Percentiles rank a stretch among this genome's conserved stretches.
phyloP scores from a whole-genome alignment of 2,329 filamentous ascomycete species.

The Xenoacremonium recifei region DNA sequence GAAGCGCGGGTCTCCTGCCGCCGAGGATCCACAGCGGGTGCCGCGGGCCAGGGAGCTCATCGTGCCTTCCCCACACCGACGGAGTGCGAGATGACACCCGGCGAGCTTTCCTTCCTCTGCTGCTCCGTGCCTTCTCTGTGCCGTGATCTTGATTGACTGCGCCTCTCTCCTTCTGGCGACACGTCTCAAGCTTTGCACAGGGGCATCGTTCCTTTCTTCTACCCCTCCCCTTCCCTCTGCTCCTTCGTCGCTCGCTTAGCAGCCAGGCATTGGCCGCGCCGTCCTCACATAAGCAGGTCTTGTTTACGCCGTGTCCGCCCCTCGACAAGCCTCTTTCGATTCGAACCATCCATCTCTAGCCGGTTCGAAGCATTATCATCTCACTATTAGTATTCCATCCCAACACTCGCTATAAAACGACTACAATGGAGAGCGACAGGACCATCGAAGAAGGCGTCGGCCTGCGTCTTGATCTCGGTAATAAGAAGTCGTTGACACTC shows the following conservation, averaged over 20 bases:
- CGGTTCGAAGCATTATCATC: not conserved
- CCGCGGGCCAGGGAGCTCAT: not conserved
- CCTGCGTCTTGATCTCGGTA: constrained; percentile 29
- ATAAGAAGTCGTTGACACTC: constrained; percentile 31
- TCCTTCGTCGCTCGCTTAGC: not conserved
- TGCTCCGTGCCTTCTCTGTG: not conserved
- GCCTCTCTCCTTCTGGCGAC: too few relatives aligned
- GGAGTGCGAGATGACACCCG: not conserved
- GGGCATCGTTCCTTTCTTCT: not conserved
- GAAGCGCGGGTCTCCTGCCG: too few relatives aligned
- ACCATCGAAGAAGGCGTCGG: constrained; percentile 23
- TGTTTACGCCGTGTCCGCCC: too few relatives aligned
- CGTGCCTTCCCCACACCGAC: not conserved
- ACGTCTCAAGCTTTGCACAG: too few relatives aligned
- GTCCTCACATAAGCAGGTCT: too few relatives aligned
- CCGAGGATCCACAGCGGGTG: constrained; percentile 1
- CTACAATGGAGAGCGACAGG: constrained; percentile 10
- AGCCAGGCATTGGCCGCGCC: too few relatives aligned
- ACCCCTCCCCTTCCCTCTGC: not conserved
- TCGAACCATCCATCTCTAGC: not conserved
- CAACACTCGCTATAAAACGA: not conserved
- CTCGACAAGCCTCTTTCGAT: not conserved
- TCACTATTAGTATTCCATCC: not conserved
- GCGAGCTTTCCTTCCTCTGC: not conserved
- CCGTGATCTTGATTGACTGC: not conserved